Evolutionary conservation across 75 land plant species (phyloP), one percentile per base, ranked within the genome.

Genomic region (Azolla pinnata): DNA sequence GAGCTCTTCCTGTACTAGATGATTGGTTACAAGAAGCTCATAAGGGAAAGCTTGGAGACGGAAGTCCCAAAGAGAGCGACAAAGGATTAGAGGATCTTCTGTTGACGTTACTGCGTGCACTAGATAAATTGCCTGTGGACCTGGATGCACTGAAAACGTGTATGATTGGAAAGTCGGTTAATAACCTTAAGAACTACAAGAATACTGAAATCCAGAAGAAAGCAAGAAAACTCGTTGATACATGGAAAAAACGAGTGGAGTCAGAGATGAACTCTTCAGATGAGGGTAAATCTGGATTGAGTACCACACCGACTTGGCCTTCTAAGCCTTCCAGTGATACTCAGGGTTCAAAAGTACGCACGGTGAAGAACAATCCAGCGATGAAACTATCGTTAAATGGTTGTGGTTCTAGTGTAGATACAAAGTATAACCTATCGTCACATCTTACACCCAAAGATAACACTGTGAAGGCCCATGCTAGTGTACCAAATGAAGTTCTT

Each of bases 11-110:
- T 44, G 35, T 84, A 12, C 60, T 84, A 31, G 85, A 84, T 74
- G 85, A 84, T 29, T 95, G 99, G 99, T 86, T 95, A 10, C 99
- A 95, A 74, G 97, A 95, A 61, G 83, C 77, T 16, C 99, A 90
- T 56, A 95, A 86, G 63, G 91, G 97, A 20, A 90, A 84, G 67
- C 63, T 72, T 63, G 86, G 92, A 62, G 86, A 84, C 61, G 78
- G 79, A 57, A 74, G 83, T 56, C 81, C 85, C 16, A 80, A 69
- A 54, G 87, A 84, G 52, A 59, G 71, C 38, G 84, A 83, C 44
- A 84, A 84, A 68, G 72, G 73, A 66, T 74, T 76, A 31, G 99
- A 95, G 33, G 99, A 86, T 23, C 74, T 95, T 33, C 84, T 95
- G 20, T 67, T 90, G 47, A 76, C 68, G 28, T 59, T 90, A 40